Evolutionary conservation across 441 rosid genomes (phyloP).

Genomic region (Lepidium campestre): DNA sequence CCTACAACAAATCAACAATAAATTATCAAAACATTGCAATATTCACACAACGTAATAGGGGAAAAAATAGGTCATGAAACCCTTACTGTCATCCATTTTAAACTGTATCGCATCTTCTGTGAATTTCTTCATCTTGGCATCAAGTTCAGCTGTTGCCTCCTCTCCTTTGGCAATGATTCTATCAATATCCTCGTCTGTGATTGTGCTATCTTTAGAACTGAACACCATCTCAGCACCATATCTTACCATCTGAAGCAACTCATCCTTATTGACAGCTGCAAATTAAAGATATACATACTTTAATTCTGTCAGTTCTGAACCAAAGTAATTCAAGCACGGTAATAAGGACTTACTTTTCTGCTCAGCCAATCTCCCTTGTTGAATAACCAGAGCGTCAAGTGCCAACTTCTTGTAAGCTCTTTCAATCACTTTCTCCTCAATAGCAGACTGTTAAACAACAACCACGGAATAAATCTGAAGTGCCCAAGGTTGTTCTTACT

Average conservation of each 20-base stretch:
- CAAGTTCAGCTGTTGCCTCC: conserved; percentile 97
- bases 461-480: neutral
- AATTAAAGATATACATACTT: neutral
- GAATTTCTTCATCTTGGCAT: conserved; percentile 99
- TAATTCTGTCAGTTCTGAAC: neutral
- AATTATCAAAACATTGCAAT: neutral
- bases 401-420: conserved; percentile 99
- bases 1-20: conserved; percentile 38
- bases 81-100: conserved; percentile 97
- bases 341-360: conserved; percentile 70
- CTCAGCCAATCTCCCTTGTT: conserved; percentile 97
- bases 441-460: conserved; percentile 70
- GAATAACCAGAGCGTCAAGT: conserved; percentile 96
- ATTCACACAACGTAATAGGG: neutral
- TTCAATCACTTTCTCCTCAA: conserved; percentile 99
- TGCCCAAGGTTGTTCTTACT: neutral
- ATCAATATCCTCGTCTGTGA: conserved; percentile 97
- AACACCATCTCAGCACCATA: conserved; percentile 99
- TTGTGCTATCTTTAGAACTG: conserved; percentile 99
- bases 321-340: neutral
- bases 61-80: neutral
- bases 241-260: conserved; percentile 99
- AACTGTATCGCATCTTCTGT: conserved; percentile 98
- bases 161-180: conserved; percentile 99
- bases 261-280: conserved; percentile 98